Conservation (phyloP, 768 basidiomycete species). For the Calocera viscosa region DNA sequence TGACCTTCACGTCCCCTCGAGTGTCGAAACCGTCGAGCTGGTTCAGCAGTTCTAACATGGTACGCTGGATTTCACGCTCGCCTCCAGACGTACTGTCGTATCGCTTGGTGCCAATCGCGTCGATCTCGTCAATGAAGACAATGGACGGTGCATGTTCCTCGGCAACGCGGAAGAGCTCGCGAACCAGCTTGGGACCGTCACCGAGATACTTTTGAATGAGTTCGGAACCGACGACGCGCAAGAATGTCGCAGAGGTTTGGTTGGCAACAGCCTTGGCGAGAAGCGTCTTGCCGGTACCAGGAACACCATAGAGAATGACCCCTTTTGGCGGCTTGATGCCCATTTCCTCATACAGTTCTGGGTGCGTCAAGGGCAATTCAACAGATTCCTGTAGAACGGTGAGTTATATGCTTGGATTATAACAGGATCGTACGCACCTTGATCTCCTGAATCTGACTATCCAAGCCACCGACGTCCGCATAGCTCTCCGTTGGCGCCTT, state of each 20-base stretch:
- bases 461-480: constrained; percentile 94
- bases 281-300: constrained; percentile 95
- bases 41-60: constrained; percentile 96
- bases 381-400: constrained; percentile 70
- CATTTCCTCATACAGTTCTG: constrained; percentile 99
- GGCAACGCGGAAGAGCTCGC: constrained; percentile 92
- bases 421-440: constrained; percentile 45
- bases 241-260: constrained; percentile 94
- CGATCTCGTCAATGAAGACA: constrained; percentile 98
- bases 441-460: constrained; percentile 96
- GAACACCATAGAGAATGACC: constrained; percentile 96
- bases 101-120: constrained; percentile 97
- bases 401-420: constrained; percentile 8
- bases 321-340: constrained; percentile 99
- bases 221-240: constrained; percentile 94
- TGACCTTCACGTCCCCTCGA: constrained; percentile 98
- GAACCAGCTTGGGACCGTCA: constrained; percentile 94
- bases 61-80: constrained; percentile 97
- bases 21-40: constrained; percentile 99
- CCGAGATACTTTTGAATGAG: constrained; percentile 99
- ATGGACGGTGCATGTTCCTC: constrained; percentile 98
- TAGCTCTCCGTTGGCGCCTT: constrained; percentile 99
- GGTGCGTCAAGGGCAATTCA: constrained; percentile 92
- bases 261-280: constrained; percentile 96
- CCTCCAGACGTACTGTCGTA: constrained; percentile 98